A percentile compares a stretch with the other conserved stretches of the same genome.
Conservation (phyloP, 352 stramenopile species). For the Globisporangium nodosum region DNA sequence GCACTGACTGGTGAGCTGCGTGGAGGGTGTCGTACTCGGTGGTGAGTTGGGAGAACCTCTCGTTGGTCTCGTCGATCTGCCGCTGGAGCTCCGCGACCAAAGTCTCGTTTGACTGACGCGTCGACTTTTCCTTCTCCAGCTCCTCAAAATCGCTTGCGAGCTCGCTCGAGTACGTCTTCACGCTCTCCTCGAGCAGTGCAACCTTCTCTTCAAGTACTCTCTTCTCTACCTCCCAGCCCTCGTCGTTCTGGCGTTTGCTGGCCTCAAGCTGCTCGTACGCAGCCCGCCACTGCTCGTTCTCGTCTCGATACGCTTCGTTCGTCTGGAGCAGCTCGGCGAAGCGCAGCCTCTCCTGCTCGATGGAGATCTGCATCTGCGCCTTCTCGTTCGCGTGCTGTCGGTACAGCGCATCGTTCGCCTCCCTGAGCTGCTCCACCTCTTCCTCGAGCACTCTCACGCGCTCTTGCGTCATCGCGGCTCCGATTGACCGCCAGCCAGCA, state of each 20-base stretch:
- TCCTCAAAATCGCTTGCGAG: slow-evolving; percentile 43
- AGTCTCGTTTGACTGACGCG: slow-evolving; percentile 23
- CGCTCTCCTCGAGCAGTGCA: slow-evolving; percentile 35
- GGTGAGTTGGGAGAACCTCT: slow-evolving; percentile 49
- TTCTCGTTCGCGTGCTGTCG: slow-evolving; percentile 70
- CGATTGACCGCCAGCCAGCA: too few relatives aligned
- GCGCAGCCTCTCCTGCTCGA: slow-evolving; percentile 56
- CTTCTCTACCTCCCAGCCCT: slow-evolving; percentile 37
- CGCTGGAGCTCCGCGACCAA: slow-evolving; percentile 39
- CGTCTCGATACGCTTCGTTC: slow-evolving; percentile 39
- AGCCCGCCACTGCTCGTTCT: slow-evolving; percentile 52
- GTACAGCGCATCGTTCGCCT: slow-evolving; percentile 57
- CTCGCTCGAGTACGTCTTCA: slow-evolving; percentile 44
- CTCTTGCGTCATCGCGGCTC: slow-evolving; percentile 20
- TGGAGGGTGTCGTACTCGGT: slow-evolving; percentile 46
- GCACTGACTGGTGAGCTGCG: slow-evolving; percentile 26
- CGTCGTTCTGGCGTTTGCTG: slow-evolving; percentile 39
- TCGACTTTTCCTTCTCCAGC: slow-evolving; percentile 41
- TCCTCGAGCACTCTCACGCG: slow-evolving; percentile 33
- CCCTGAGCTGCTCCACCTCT: slow-evolving; percentile 42
- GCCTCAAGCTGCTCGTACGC: slow-evolving; percentile 57
- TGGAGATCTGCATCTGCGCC: slow-evolving; percentile 65
- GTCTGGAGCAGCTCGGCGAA: slow-evolving; percentile 35
- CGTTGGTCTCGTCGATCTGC: slow-evolving; percentile 49
- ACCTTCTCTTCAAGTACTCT: slow-evolving; percentile 51